Conservation (phyloP, 306 rosid genomes). For the Vicia faba region DNA sequence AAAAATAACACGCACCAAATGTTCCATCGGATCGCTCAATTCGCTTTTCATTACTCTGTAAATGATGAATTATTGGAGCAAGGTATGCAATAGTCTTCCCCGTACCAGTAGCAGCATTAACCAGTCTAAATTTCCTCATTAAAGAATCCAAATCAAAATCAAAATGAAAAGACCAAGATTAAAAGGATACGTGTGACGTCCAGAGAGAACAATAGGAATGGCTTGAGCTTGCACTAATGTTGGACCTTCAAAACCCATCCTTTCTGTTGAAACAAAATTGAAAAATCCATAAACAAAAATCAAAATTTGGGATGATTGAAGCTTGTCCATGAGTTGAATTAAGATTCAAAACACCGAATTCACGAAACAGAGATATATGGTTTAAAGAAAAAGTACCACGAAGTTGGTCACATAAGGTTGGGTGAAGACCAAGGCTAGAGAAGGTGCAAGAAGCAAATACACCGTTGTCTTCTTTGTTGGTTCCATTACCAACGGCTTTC, state of each 20-base stretch:
- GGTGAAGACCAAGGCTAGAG: constrained; percentile 77
- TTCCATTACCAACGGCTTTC: neutral
- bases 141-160: constrained; percentile 38
- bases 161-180: neutral
- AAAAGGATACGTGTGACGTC: constrained; percentile 74
- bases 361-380: too few species aligned
- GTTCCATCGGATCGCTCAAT: constrained; percentile 79
- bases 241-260: constrained; percentile 81
- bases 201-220: constrained; percentile 74
- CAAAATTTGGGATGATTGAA: neutral
- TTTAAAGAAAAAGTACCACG: constrained; percentile 45
- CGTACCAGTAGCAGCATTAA: constrained; percentile 88
- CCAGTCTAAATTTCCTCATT: constrained; percentile 55
- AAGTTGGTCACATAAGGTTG: constrained; percentile 77
- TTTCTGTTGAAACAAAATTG: constrained; percentile 45
- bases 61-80: constrained; percentile 80
- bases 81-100: constrained; percentile 85
- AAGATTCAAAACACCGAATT: neutral
- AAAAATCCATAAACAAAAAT: neutral
- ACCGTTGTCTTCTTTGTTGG: neutral
- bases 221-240: constrained; percentile 86
- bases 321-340: neutral
- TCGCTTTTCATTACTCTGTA: constrained; percentile 57
- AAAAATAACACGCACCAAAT: constrained; percentile 47
- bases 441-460: constrained; percentile 80